Evolutionary conservation across 225 moss, liverwort and hornwort species (phyloP), one percentile per base, ranked within the genome.

Genomic region (Physcomitrellopsis africana): DNA sequence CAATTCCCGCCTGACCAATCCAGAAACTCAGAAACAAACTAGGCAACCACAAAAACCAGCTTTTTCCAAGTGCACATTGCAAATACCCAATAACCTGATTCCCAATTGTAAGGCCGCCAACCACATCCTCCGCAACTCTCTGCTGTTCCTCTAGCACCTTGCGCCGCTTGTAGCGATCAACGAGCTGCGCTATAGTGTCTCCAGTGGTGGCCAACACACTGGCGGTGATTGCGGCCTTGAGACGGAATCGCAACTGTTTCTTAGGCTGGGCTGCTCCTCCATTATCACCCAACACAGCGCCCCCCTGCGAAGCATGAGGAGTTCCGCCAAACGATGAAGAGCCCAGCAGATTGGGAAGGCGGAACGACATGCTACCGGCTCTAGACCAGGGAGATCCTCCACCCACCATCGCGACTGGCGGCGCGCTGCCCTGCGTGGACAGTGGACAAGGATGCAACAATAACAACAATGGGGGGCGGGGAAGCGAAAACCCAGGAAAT

Each of bases 171-270:
- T 68, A 84, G 10, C 92, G 91, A 51, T 83, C 78, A 26, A 51
- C 22, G 51, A 99, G 76, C 79, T 99, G 99, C 7, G 99, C 99
- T 22, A 81, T 80, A 0, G 90, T 88, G 63, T 99, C 99, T 22
- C 99, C 99, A 8, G 91, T 73, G 44, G 93, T 75, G 20, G 90
- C 85, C 74, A 99, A 82, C 27, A 72, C 82, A 55, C 95, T 89
- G 15, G 99, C 89, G 16, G 95, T 99, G 72, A 93, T 8, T 8
- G 90, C 99, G 57, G 99, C 92, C 69, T 92, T 90, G 73, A 92
- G 43, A 0, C 93, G 95, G 22, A 92, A 99, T 52, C 85, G 81
- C 55, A 77, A 29, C 24, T 77, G 80, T 64, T 81, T 77, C 69
- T 77, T 80, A 23, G 78, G 67, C 29, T 72, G 26, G 10, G 57